Evolutionary conservation across 306 rosid genomes (phyloP).

Genomic region (Dalbergia oliveri): DNA sequence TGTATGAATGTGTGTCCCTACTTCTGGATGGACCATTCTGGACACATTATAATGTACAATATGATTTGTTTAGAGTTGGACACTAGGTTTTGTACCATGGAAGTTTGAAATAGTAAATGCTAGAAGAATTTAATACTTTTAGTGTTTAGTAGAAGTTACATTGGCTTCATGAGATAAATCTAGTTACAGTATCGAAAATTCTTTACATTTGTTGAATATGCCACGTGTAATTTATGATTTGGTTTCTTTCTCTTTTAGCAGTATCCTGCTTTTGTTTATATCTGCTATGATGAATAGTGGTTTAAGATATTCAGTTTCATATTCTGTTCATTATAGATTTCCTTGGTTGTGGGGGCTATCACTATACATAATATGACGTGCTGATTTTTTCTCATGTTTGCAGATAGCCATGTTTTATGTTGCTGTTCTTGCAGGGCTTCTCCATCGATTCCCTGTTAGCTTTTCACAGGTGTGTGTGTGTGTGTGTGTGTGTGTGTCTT

Average conservation of each 20-base stretch:
- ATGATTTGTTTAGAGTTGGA: background rate
- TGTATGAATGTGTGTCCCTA: background rate
- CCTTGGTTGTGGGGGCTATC: background rate
- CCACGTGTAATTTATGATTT: background rate
- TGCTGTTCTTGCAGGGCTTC: constrained; percentile 89
- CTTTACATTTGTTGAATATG: constrained; percentile 36
- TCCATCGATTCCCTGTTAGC: constrained; percentile 84
- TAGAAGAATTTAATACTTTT: constrained; percentile 4
- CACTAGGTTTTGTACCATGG: background rate
- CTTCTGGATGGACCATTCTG: background rate
- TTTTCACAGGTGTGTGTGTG: constrained; percentile 76
- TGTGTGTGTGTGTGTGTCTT: constrained; percentile 52
- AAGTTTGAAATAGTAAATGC: constrained; percentile 36
- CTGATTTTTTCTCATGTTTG: constrained; percentile 49
- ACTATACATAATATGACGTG: constrained; percentile 15
- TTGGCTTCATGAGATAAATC: constrained; percentile 29
- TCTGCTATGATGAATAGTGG: constrained; percentile 38
- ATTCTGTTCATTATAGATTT: constrained; percentile 26
- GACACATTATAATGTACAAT: background rate
- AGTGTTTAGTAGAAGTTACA: constrained; percentile 14
- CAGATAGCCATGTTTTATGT: constrained; percentile 94
- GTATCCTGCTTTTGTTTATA: constrained; percentile 21
- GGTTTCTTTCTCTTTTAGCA: constrained; percentile 14
- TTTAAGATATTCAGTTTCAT: constrained; percentile 9
- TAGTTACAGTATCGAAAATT: background rate